Base-by-base conservation (phyloP, 352 stramenopile genomes). In the Blastocystis sp. region DNA sequence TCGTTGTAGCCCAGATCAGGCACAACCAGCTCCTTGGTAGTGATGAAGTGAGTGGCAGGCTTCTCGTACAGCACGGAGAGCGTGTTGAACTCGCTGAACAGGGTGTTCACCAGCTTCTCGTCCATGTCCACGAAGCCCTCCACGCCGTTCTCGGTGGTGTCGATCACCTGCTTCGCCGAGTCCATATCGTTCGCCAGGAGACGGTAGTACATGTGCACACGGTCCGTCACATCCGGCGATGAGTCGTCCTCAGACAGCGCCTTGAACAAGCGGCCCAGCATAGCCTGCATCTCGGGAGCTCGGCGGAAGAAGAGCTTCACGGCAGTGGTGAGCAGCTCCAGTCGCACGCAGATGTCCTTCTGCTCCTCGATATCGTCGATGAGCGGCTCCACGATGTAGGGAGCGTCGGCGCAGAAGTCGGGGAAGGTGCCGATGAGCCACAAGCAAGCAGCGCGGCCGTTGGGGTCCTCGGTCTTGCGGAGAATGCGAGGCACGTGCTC, bases 231-330 rank as follows among this genome's bases (percentile, higher is more conserved):
- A 92, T 98, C 96, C 84, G 95, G 93, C 88, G 98, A 93, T 75
- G 90, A 93, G 23, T 94, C 95, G 82, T 98, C 96, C 89, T 98
- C 95, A 53, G 98, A 97, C 0, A 96, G 95, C 18, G 94, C 93
- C 29, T 94, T 93, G 73, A 99, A 92, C 53, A 99, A 92, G 26
- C 95, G 93, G 4, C 96, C 96, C 37, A 99, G 92, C 96, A 99
- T 98, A 54, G 92, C 94, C 91, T 98, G 96, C 93, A 98, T 94
- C 93, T 99, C 96, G 0, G 96, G 95, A 54, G 96, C 95, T n/a
- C 96, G 93, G 91, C 97, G 94, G 91, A 98, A 98, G 91, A 99
- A 99, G 5, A 99, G 92, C 91, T 98, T 98, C 90, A 98, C 94
- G 3, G 95, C 94, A n/a, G 95, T 94, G 29, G 93, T 97, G 26